A percentile compares a stretch with the other conserved stretches of the same genome.
Conservation (phyloP, 495 filamentous ascomycete species). For the Penicillium egyptiacum region DNA sequence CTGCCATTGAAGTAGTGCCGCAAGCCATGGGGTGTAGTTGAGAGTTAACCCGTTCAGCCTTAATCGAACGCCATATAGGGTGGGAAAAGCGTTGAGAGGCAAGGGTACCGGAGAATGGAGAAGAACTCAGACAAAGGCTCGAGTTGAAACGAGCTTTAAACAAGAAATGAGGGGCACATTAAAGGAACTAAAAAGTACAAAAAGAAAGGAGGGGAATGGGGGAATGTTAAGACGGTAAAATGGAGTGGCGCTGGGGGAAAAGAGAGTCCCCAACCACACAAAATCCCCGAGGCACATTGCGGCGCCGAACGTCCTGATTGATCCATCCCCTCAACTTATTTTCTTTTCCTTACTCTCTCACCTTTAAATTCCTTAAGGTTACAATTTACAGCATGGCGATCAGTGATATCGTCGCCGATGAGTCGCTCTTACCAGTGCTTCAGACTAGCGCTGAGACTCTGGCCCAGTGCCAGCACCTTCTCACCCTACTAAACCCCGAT, state of each 20-base stretch:
- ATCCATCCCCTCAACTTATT: conserved; percentile 9
- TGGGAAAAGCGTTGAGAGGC: conserved; percentile 4
- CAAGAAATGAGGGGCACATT: conserved; percentile 12
- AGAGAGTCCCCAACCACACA: conserved; percentile 24
- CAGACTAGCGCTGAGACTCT: conserved; percentile 67
- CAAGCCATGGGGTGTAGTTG: conserved; percentile 43
- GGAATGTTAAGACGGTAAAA: conserved; percentile 3
- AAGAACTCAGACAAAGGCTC: neutral
- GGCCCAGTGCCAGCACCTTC: conserved; percentile 69
- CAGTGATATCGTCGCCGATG: conserved; percentile 67
- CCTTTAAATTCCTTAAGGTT: neutral
- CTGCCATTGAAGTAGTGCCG: conserved; percentile 45
- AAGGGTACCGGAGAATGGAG: conserved; percentile 6
- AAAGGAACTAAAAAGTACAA: neutral
- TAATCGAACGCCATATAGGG: conserved; percentile 5
- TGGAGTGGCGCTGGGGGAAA: conserved; percentile 1
- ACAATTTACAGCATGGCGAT: conserved; percentile 47
- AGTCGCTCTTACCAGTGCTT: conserved; percentile 68
- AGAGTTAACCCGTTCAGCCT: conserved; percentile 8
- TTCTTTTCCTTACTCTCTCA: conserved; percentile 4
- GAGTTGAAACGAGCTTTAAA: neutral
- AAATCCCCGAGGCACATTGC: conserved; percentile 23
- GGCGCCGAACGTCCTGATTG: conserved; percentile 20
- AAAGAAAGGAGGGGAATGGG: conserved; percentile 13
- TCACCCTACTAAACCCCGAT: conserved; percentile 57